Evolutionary conservation across 225 moss, liverwort and hornwort genomes (phyloP).

Genomic region (Asterella californica): DNA sequence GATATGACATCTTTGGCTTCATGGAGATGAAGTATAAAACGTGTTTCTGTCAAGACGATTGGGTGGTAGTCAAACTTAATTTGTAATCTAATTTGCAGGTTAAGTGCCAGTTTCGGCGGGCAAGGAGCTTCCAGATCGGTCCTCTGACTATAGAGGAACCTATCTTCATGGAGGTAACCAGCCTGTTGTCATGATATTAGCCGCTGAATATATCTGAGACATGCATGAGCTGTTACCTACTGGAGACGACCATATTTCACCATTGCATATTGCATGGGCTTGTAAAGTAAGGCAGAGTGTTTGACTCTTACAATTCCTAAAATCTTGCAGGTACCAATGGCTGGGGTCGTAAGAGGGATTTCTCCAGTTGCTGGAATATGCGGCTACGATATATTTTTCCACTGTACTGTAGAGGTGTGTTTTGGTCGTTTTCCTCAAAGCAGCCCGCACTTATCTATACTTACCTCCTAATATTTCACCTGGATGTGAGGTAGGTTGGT

Average conservation of each 20-base stretch:
- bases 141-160: constrained; percentile 76
- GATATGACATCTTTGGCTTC: background rate
- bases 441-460: too few species aligned
- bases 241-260: background rate
- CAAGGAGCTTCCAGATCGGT: constrained; percentile 71
- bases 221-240: background rate
- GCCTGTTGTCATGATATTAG: background rate
- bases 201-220: background rate
- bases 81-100: constrained; percentile 44
- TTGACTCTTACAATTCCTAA: background rate
- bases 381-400: constrained; percentile 81
- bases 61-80: background rate
- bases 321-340: constrained; percentile 59
- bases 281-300: background rate
- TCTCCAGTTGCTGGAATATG: constrained; percentile 81
- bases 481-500: background rate
- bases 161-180: constrained; percentile 77
- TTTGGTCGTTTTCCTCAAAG: background rate
- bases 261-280: background rate
- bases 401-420: constrained; percentile 75
- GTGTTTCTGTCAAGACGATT: background rate
- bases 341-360: constrained; percentile 66
- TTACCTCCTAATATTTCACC: background rate
- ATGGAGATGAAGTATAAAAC: background rate
- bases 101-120: constrained; percentile 66